These are phyloP conservation scores for Dioscorea alata DNA, from an alignment of 106 monocot genomes.

Conservation along the genomic window DNA sequence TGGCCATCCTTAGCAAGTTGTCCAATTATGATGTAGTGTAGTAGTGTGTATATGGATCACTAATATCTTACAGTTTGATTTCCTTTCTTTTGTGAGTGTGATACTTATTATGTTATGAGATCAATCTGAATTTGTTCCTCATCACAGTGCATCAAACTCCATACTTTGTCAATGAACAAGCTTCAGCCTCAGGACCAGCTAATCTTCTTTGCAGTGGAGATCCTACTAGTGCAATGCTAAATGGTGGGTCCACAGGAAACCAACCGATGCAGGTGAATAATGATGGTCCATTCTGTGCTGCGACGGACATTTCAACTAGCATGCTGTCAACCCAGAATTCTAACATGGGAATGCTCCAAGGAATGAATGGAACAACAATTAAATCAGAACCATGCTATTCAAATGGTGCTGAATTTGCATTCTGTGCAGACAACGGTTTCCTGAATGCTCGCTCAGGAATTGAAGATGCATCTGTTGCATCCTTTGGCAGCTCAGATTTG, in stretches of 20 bases:
- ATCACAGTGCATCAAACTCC: slow-evolving; percentile 56
- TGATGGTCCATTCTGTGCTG: slow-evolving; percentile 26
- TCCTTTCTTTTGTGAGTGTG: too few relatives aligned
- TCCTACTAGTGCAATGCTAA: slow-evolving; percentile 39
- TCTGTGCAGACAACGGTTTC: slow-evolving; percentile 41
- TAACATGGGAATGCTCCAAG: slow-evolving; percentile 30
- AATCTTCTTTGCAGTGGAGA: slow-evolving; percentile 43
- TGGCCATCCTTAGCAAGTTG: too few relatives aligned
- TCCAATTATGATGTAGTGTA: too few relatives aligned
- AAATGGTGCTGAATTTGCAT: slow-evolving; percentile 54
- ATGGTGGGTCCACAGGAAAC: slow-evolving; percentile 37
- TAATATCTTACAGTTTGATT: too few relatives aligned
- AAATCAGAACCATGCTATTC: slow-evolving; percentile 68
- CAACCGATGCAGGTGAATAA: slow-evolving; percentile 31
- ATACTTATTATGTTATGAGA: too few relatives aligned
- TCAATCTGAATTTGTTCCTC: not conserved
- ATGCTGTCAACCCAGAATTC: slow-evolving; percentile 42
- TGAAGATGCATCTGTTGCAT: slow-evolving; percentile 58
- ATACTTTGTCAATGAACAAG: slow-evolving; percentile 37
- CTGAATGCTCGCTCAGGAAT: slow-evolving; percentile 45
- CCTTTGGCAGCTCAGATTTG: slow-evolving; percentile 59
- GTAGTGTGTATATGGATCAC: too few relatives aligned
- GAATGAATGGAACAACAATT: slow-evolving; percentile 42
- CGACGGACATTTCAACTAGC: slow-evolving; percentile 38
- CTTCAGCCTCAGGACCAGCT: slow-evolving; percentile 34